These are phyloP conservation scores for Discostella stelligeroides DNA, from an alignment of 108 stramenopile species.

Conservation along the genomic window DNA sequence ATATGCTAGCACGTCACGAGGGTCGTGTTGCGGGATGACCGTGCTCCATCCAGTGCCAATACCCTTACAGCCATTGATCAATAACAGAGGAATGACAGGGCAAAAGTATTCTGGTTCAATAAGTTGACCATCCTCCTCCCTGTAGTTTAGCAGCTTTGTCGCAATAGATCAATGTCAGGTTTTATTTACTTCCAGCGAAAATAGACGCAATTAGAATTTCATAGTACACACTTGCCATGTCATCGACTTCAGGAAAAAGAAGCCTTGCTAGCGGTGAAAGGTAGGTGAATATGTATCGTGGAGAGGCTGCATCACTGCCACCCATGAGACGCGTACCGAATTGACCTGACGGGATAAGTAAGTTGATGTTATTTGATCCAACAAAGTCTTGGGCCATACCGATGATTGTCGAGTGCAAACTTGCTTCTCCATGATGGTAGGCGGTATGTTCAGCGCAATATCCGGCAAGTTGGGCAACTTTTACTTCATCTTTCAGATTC, in stretches of 20 bases:
- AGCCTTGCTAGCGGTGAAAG: conserved; percentile 75
- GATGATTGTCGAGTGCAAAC: conserved; percentile 91
- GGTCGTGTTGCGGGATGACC: conserved; percentile 85
- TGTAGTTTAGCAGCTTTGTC: conserved; percentile 59
- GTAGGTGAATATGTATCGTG: conserved; percentile 92
- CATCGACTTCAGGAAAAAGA: conserved; percentile 88
- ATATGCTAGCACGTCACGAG: conserved; percentile 80
- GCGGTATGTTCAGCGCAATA: conserved; percentile 92
- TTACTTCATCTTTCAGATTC: conserved; percentile 86
- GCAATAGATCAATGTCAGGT: not conserved
- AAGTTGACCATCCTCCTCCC: conserved; percentile 85
- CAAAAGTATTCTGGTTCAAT: conserved; percentile 88
- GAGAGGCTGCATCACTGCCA: conserved; percentile 90
- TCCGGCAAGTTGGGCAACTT: conserved; percentile 92
- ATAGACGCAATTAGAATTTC: not conserved
- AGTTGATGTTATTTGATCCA: conserved; percentile 92
- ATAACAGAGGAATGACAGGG: conserved; percentile 85
- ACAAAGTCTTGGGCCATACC: conserved; percentile 96
- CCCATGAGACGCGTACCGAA: conserved; percentile 91
- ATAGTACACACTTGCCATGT: conserved; percentile 19
- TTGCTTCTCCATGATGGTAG: conserved; percentile 96
- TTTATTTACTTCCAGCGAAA: not conserved
- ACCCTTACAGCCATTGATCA: conserved; percentile 91
- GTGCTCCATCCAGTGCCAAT: conserved; percentile 98
- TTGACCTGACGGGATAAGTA: conserved; percentile 84